Base-by-base conservation (phyloP, 495 filamentous ascomycete genomes). In the Podospora anserina region DNA sequence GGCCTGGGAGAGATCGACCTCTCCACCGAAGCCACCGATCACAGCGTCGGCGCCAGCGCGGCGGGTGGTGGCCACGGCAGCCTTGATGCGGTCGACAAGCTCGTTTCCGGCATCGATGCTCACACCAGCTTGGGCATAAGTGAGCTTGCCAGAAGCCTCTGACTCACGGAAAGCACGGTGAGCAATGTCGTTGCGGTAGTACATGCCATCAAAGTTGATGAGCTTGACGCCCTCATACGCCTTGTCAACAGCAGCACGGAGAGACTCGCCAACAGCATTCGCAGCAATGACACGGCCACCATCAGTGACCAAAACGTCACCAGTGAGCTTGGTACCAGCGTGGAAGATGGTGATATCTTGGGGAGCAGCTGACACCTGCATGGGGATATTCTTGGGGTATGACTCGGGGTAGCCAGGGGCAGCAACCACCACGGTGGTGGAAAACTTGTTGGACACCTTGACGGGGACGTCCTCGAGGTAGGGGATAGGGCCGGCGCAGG, bases 1-100 rank as follows among this genome's bases (percentile, higher is more conserved):
- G 39, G 93, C 93, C 34, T 86, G 86, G 7, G 87, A 79, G 7
- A 98, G 86, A 74, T 96, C 90, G 68, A 98, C 90, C 70, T 91
- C 86, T 44, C 96, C 95, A 28, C 96, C 95, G 70, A 99, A 99
- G 2, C 96, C 96, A 67, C 96, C 95, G 72, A 98, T 97, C 71
- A 91, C 86, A 66, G 92, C 92, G 77, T 93, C 90, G 3, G 95
- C 91, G 32, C 96, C 95, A 55, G 93, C 88, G 11, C 91, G 88
- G 68, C 82, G 84, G 34, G 95, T 99, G 32, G 90, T 90, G 13
- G 85, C 81, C 4, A 97, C 93, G 26, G 89, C 89, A 57, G 84
- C 81, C 81, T 96, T 97, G 84, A 98, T 99, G 63, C 88, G 86
- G 71, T 92, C 85, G 65, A 99, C 93, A 9, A 99, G 90, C 56